A percentile compares a stretch with the other conserved stretches of the same genome.
These are phyloP conservation scores for Lindgomyces ingoldianus DNA, from an alignment of 495 filamentous ascomycete genomes.

Conservation along the genomic window DNA sequence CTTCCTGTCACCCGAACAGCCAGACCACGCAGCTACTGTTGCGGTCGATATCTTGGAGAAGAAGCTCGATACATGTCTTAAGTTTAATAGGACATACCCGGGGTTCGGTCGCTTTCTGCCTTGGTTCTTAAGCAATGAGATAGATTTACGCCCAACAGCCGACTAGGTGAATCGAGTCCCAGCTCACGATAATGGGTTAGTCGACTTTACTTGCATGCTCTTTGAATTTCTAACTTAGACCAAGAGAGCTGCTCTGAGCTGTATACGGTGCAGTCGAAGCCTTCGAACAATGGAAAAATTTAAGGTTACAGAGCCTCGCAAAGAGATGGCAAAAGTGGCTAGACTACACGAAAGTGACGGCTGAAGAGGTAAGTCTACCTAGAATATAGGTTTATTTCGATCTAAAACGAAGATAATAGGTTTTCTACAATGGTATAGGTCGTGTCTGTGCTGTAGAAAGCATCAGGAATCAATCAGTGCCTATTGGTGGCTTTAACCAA, in stretches of 20 bases:
- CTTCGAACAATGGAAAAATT: not conserved
- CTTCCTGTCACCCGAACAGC: not conserved
- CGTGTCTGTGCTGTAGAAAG: conserved; percentile 42
- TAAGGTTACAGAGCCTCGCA: conserved; percentile 36
- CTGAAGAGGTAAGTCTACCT: conserved; percentile 16
- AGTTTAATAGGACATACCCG: conserved; percentile 46
- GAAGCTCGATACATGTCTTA: conserved; percentile 44
- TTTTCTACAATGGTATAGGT: conserved; percentile 42
- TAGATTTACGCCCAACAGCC: conserved; percentile 38
- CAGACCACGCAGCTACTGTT: conserved; percentile 28
- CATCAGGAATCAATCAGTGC: too few species aligned
- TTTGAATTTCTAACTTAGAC: not conserved
- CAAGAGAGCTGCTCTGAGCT: conserved; percentile 1
- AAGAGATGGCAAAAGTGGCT: conserved; percentile 45
- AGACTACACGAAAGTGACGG: conserved; percentile 44
- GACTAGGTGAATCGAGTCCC: conserved; percentile 46
- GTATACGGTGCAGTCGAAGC: conserved; percentile 1
- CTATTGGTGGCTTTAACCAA: too few species aligned
- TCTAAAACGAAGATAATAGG: conserved; percentile 4
- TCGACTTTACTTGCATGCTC: not conserved
- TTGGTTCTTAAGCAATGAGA: conserved; percentile 40
- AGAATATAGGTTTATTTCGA: not conserved
- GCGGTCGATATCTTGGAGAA: conserved; percentile 41
- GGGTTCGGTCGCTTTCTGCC: conserved; percentile 46
- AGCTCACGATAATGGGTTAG: conserved; percentile 42